Evolutionary conservation across 1,284 basidiomycete species (phyloP).

Genomic region (Sporisorium iseilematis-ciliati): DNA sequence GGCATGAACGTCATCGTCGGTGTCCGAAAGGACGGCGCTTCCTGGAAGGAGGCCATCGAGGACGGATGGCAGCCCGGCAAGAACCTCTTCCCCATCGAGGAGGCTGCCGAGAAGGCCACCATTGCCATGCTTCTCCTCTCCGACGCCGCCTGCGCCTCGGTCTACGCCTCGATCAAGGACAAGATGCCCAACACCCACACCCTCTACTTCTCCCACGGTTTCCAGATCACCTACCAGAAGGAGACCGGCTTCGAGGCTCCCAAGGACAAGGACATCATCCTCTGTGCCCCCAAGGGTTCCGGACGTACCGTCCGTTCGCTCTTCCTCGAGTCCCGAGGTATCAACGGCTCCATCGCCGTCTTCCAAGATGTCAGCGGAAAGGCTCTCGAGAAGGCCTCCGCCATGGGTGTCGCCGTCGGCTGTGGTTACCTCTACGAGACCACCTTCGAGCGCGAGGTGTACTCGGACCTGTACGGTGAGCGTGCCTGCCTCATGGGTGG

Average conservation of each 20-base stretch:
- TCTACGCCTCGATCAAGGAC: constrained; percentile 88
- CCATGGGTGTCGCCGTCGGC: constrained; percentile 92
- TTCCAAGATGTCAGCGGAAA: constrained; percentile 94
- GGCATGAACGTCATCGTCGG: constrained; percentile 98
- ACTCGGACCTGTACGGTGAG: constrained; percentile 99
- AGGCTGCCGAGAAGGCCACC: constrained; percentile 93
- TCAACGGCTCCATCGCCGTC: constrained; percentile 89
- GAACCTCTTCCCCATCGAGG: constrained; percentile 97
- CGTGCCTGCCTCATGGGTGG: constrained; percentile 99
- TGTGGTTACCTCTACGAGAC: constrained; percentile 98
- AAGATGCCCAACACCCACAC: constrained; percentile 98
- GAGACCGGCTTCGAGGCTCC: constrained; percentile 95
- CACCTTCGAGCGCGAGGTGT: constrained; percentile 99
- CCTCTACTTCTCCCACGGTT: constrained; percentile 99
- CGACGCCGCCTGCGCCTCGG: constrained; percentile 96
- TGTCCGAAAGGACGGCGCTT: constrained; percentile 95
- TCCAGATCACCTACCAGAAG: constrained; percentile 98
- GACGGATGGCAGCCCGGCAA: constrained; percentile 99
- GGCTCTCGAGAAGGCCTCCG: constrained; percentile 96
- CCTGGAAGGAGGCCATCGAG: constrained; percentile 93
- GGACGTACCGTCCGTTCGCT: constrained; percentile 98
- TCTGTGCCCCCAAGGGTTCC: constrained; percentile 98
- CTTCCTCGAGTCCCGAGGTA: constrained; percentile 99
- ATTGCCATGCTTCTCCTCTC: constrained; percentile 99
- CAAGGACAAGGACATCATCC: constrained; percentile 95